Evolutionary conservation across 108 stramenopile species (phyloP).

Genomic region (Hondaea fermentalgiana): DNA sequence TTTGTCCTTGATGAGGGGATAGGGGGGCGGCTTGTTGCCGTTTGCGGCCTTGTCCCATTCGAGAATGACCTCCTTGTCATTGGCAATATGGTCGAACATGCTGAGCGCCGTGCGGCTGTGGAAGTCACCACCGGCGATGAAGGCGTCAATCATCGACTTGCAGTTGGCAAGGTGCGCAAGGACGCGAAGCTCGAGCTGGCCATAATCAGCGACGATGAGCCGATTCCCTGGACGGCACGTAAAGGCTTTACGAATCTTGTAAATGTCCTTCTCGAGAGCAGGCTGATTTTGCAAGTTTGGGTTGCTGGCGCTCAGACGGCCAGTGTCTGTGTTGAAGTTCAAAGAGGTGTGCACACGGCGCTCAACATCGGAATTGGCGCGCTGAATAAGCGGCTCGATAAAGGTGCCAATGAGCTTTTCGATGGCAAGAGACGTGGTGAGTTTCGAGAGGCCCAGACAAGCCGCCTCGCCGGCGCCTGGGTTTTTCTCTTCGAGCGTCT

Average conservation of each 20-base stretch:
- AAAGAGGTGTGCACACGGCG: conserved; percentile 86
- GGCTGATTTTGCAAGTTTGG: conserved; percentile 99
- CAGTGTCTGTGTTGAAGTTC: conserved; percentile 98
- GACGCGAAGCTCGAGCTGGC: conserved; percentile 91
- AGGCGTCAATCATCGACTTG: conserved; percentile 91
- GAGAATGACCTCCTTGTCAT: conserved; percentile 79
- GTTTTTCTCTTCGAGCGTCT: conserved; percentile 67
- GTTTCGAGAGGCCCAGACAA: conserved; percentile 76
- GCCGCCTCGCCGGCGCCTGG: conserved; percentile 66
- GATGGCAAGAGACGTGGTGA: conserved; percentile 77
- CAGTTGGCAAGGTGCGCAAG: conserved; percentile 88
- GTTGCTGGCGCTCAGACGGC: conserved; percentile 80
- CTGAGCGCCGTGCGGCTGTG: conserved; percentile 93
- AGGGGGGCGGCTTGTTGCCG: conserved; percentile 66
- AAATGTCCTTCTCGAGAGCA: conserved; percentile 92
- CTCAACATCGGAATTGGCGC: conserved; percentile 65
- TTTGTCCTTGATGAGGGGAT: conserved; percentile 88
- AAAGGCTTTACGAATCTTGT: conserved; percentile 84
- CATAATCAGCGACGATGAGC: conserved; percentile 97
- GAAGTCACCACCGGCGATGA: conserved; percentile 90
- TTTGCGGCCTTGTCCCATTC: conserved; percentile 88
- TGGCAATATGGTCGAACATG: conserved; percentile 92
- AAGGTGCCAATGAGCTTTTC: conserved; percentile 91
- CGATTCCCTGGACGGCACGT: conserved; percentile 73
- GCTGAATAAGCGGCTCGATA: conserved; percentile 62